A percentile compares a stretch with the other conserved stretches of the same genome.
Conservation (phyloP, 1,284 basidiomycete species). For the Cryptococcus sp. region DNA sequence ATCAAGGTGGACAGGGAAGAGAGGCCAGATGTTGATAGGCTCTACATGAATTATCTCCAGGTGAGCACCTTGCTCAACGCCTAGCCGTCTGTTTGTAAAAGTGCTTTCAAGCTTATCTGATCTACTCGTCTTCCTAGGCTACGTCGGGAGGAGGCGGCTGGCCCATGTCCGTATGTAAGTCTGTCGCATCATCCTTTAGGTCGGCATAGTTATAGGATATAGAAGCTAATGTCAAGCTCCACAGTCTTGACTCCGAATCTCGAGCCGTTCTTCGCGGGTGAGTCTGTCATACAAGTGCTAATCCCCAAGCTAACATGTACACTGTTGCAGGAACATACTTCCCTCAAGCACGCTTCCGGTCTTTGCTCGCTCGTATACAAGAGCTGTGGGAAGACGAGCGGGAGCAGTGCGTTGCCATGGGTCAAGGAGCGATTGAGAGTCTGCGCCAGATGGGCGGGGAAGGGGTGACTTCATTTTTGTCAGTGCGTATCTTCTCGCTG, state of each 20-base stretch:
- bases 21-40: slow-evolving; percentile 56
- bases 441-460: slow-evolving; percentile 28
- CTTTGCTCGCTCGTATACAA: slow-evolving; percentile 33
- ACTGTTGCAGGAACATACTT: slow-evolving; percentile 55
- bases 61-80: slow-evolving; percentile 10
- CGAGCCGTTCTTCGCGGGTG: slow-evolving; percentile 55
- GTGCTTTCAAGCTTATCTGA: not conserved
- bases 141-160: slow-evolving; percentile 56
- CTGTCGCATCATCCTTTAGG: not conserved
- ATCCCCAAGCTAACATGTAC: slow-evolving; percentile 11
- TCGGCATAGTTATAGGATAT: not conserved
- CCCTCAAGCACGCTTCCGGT: slow-evolving; percentile 41
- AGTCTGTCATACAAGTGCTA: slow-evolving; percentile 29
- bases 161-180: slow-evolving; percentile 54
- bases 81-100: not conserved
- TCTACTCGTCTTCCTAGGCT: slow-evolving; percentile 28
- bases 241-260: slow-evolving; percentile 55
- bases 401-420: slow-evolving; percentile 29
- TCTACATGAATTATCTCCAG: slow-evolving; percentile 58
- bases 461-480: slow-evolving; percentile 3
- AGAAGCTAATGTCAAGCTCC: not conserved
- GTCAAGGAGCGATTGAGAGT: slow-evolving; percentile 32
- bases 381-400: slow-evolving; percentile 43
- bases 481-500: not conserved
- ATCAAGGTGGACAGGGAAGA: slow-evolving; percentile 58